Evolutionary conservation across 257 asterid species (phyloP), one percentile per base, ranked within the genome.

Genomic region (Ophiorrhiza pumila): DNA sequence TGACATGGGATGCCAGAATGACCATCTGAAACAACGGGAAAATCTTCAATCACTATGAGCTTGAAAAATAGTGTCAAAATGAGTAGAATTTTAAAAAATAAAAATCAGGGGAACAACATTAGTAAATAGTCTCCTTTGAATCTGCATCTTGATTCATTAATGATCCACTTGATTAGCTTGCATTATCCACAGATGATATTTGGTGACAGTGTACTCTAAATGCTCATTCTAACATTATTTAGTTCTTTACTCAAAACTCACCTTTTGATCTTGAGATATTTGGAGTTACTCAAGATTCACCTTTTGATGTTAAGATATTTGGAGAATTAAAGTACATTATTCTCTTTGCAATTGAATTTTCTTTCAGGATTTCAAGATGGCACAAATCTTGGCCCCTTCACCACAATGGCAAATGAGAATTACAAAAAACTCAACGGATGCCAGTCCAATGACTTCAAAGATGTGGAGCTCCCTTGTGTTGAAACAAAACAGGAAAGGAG

Each of bases 331-430:
- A 52, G 52, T 72, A 35, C 45, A 66, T 68, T 49, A 52, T 57
- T 66, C 58, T 22, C 47, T 75, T 73, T 69, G 45, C 14, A 42
- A n/a, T n/a, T n/a, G n/a, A n/a, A 34, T 27, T 52, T 83, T 56
- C 75, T 81, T 73, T 73, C 64, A 77, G 80, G 72, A 63, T 81
- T 69, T 71, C 78, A 80, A 75, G 78, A 94, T 94, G 99, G 98
- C 99, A 22, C 97, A 94, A 79, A 90, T 91, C 71, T 78, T 94
- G 90, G 96, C 97, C 76, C 98, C 99, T 62, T 84, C 97, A 7
- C 88, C 91, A 52, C 98, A 91, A 88, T 94, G 99, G 99, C 96
- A 83, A 85, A 91, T 89, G 96, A 87, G 90, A 80, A 71, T 78
- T 53, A 62, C 92, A 7, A 93, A 88, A 79, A 82, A 58, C 84